Evolutionary conservation across 257 asterid genomes (phyloP), one percentile per base, ranked within the genome.

Genomic region (Hygrophila difformis): DNA sequence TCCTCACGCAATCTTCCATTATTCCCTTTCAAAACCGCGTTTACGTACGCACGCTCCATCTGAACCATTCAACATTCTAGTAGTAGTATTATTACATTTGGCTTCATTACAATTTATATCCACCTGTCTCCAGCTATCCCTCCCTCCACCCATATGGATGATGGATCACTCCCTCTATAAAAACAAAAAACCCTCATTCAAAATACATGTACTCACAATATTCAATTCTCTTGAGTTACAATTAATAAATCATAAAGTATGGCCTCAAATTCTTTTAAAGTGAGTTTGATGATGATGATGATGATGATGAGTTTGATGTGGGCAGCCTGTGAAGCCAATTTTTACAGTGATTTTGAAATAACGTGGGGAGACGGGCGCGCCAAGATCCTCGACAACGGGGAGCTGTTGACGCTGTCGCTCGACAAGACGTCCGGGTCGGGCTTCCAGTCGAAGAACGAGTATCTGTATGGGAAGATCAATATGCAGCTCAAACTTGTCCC

Each of bases 401-500:
- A 64, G 1, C 57, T 57, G 16, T 61, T 64, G 8, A 64, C 70
- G 11, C 65, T 64, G n/a, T 64, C 70, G 33, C 65, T 64, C 3
- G 70, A 64, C 49, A 57, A 23, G 19, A 11, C 57, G 8, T 64
- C 70, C 1, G 70, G 70, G 37, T 64, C 70, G 0, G 70, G 70
- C 0, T 64, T 64, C 40, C 70, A 51, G 19, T 64, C 70, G 39
- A 51, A 12, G 47, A 57, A 64, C 23, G 61, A 57, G 36, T 64
- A 39, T 48, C 55, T 64, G 14, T 63, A 49, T 8, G 69, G 64
- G 1, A 63, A 57, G 44, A 48, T 63, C 22, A 62, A 56, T 3
- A 63, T 64, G 70, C 65, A 57, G 52, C 56, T 64, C 52, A 64
- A 64, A 41, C 65, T 64, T 13, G 70, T 64, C 57, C 57, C 65